Percentiles rank a stretch among this genome's conserved stretches.
Evolutionary conservation across 768 basidiomycete species (phyloP).

Genomic region (Pleurotus ostreatus): DNA sequence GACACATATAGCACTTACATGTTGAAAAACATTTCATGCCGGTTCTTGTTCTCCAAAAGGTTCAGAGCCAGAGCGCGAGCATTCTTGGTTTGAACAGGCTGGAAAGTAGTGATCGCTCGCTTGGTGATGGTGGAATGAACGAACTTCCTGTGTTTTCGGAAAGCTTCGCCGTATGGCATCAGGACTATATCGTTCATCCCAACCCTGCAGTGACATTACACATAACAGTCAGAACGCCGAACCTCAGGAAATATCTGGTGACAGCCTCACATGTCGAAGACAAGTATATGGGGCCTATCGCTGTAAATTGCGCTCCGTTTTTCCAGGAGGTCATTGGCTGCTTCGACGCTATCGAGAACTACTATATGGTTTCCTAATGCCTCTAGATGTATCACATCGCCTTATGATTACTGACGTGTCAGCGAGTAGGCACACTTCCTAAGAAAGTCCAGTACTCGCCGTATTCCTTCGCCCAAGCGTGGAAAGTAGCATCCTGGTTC

Average conservation of each 20-base stretch:
- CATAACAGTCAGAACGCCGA: not conserved
- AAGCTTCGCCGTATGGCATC: slow-evolving; percentile 31
- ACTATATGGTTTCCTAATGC: not conserved
- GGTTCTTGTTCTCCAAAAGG: not conserved
- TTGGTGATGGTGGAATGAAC: slow-evolving; percentile 46
- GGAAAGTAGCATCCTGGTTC: slow-evolving; percentile 34
- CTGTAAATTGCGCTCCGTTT: not conserved
- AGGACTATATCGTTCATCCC: not conserved
- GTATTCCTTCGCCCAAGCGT: slow-evolving; percentile 36
- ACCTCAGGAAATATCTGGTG: not conserved
- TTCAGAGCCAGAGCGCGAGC: slow-evolving; percentile 23
- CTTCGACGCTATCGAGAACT: not conserved
- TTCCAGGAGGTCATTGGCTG: slow-evolving; percentile 1
- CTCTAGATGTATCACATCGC: not conserved
- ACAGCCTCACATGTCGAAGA: slow-evolving; percentile 41
- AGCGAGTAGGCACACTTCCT: not conserved
- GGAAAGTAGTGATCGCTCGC: slow-evolving; percentile 30
- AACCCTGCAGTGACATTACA: not conserved
- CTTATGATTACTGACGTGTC: not conserved
- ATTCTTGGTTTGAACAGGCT: slow-evolving; percentile 39
- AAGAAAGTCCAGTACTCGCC: slow-evolving; percentile 26
- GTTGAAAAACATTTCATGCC: not conserved
- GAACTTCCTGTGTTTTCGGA: slow-evolving; percentile 49
- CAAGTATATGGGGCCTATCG: slow-evolving; percentile 28
- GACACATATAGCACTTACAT: not conserved